Base-by-base conservation (phyloP, 2,329 filamentous ascomycete genomes). In the Hawksworthiomyces lignivorus region DNA sequence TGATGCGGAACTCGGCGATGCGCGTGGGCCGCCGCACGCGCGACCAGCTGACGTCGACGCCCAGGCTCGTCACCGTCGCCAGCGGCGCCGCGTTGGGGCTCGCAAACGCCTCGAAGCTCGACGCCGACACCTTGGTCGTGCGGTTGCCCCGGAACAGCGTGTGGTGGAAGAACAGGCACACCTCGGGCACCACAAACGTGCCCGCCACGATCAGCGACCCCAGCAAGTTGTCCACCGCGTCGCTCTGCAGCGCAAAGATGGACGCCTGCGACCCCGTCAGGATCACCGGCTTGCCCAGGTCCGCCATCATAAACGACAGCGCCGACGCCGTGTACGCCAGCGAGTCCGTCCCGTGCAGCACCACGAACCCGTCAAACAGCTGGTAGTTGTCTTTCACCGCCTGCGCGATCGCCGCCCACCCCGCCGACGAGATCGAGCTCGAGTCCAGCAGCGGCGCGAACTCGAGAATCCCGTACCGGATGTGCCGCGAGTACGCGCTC, bases 91-190 rank as follows among this genome's bases (percentile, higher is more conserved):
- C 78, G 60, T 95, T 96, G n/a, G 89, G 89, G 34, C 83, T 87
- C 44, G 80, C 83, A 60, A 96, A 96, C 7, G 87, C 89, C 44
- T 86, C 80, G 58, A 94, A 95, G 41, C 85, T 80, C 45, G 84
- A 86, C 6, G 88, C 85, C 12, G 87, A 89, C 24, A 94, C 79
- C 62, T 96, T 96, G 48, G 86, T 92, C 9, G 85, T 81, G 46
- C 89, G 73, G 62, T 94, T 95, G 14, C 89, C 89, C 20, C 89
- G 80, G 65, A 89, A 94, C 17, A 96, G 75, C 51, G 82, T 87
- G 65, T 94, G 85, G 62, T 92, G 87, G 71, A 96, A 96, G 68
- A 94, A 95, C 27, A 96, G 73, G 58, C 87, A 89, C 40, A 96
- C 89, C 60, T 95, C 89, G 0, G 89, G 88, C 44, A 96, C 87